Base-by-base conservation (phyloP, 495 filamentous ascomycete genomes). In the Gamarada debralockiae region DNA sequence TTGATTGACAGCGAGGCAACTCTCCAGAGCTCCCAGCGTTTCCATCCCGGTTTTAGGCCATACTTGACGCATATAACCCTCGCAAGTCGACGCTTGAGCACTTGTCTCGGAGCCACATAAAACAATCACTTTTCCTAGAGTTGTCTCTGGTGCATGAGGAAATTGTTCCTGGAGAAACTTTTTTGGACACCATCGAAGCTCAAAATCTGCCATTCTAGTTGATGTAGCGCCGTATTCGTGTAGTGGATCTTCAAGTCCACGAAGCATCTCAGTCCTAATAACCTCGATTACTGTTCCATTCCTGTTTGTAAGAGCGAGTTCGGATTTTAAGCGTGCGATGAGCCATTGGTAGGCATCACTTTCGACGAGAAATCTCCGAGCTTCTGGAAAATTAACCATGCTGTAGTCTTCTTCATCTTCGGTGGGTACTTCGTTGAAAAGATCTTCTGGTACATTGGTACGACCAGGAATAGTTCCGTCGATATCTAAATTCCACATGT, bases 31-130 rank as follows among this genome's bases (percentile, higher is more conserved):
- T 24, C 50, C 12, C 33, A 70, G 22, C n/a, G 60, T 58, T 8
- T 64, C 23, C 3, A 25, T 10, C 2, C 67, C 66, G 3, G 56
- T 64, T 3, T 48, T 48, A 41, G 65, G 69, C 69, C 69, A 71
- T 25, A 55, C 61, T 50, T 67, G 69, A 3, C 15, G 12, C 36
- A 71, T 48, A 53, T 70, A 71, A 25, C 63, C 17, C 3, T 20
- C 37, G 41, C 62, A 65, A 17, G 64, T 65, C 24, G 64, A 15
- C 27, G 67, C 65, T 46, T 70, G 67, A 13, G 64, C 64, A 53
- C 63, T 42, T 44, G 47, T 12, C 27, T 13, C 21, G 57, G 61
- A n/a, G 66, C 66, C 3, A 63, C 65, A n/a, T n/a, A n/a, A n/a
- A n/a, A n/a, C n/a, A n/a, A n/a, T n/a, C n/a, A n/a, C n/a, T n/a